Base-by-base conservation (phyloP, 1,139 yeast species). In the Candida gigantensis region DNA sequence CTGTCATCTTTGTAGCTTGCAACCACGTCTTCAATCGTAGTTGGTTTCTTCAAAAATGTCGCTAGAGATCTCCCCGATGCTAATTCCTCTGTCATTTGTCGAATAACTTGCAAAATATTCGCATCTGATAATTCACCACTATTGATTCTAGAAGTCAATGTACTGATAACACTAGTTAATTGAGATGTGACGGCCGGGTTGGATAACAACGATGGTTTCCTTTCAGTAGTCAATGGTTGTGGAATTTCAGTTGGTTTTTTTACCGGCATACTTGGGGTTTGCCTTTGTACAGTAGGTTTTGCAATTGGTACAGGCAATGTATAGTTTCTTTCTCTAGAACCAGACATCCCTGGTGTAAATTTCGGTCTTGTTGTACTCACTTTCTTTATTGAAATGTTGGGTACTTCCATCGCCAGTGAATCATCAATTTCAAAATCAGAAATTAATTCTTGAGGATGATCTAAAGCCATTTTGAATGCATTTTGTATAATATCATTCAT, bases 391-490 rank as follows among this genome's bases (percentile, higher is more conserved):
- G n/a, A n/a, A n/a, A n/a, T n/a, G n/a, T n/a, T n/a, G n/a, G n/a
- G n/a, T n/a, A n/a, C n/a, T n/a, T n/a, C n/a, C n/a, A n/a, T n/a
- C 28, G 44, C 14, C 40, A 28, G 49, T 46, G n/a, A n/a, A 24
- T 57, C 65, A 33, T 57, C 62, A 32, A 70, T 57, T 36, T 74
- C 77, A 47, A 78, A 56, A 40, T 72, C 74, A 20, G 75, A 70
- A 30, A 79, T 57, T 27, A 80, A 65, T 28, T 76, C 77, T 23
- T 72, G 75, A 5, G 85, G 84, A 44, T 78, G 75, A 45, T 78
- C 82, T 72, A 79, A 70, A 1, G 90, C 90, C 83, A 82, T 72
- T 34, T 75, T 74, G 60, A 82, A 72, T 0, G 89, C 90, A 58
- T 81, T 81, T 47, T 80, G 84, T 67, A 83, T 72, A 46, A 84